Evolutionary conservation across 1,284 basidiomycete species (phyloP).

Genomic region (Ceratobasidium sp.): DNA sequence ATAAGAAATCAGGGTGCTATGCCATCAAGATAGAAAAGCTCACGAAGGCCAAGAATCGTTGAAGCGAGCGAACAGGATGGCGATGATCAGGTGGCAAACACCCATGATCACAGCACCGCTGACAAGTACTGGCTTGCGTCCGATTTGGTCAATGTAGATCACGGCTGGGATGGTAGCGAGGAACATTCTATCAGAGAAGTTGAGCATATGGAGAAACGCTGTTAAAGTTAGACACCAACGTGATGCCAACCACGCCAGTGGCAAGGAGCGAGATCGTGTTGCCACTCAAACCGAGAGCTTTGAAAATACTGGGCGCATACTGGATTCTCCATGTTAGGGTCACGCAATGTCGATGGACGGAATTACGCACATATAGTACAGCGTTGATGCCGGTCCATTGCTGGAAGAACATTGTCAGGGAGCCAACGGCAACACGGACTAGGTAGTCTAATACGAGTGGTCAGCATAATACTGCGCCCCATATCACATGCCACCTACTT

Average conservation of each 20-base stretch:
- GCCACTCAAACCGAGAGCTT: constrained; percentile 60
- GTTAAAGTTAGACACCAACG: constrained; percentile 54
- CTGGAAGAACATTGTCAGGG: constrained; percentile 78
- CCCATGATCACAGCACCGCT: constrained; percentile 77
- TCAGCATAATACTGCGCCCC: constrained; percentile 27
- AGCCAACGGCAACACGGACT: constrained; percentile 65
- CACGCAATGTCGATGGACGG: constrained; percentile 39
- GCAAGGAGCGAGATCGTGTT: constrained; percentile 71
- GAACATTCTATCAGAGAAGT: constrained; percentile 61
- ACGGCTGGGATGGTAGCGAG: constrained; percentile 76
- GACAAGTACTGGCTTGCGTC: constrained; percentile 71
- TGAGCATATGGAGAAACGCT: constrained; percentile 35
- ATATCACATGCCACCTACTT: constrained; percentile 51
- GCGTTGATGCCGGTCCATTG: constrained; percentile 59
- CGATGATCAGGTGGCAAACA: constrained; percentile 69
- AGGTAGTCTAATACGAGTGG: constrained; percentile 56
- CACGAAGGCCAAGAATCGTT: constrained; percentile 60
- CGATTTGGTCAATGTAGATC: constrained; percentile 73
- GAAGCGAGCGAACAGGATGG: constrained; percentile 64
- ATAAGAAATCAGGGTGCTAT: neutral
- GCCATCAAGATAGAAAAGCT: constrained; percentile 24
- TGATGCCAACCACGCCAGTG: constrained; percentile 83
- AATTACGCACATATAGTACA: constrained; percentile 40
- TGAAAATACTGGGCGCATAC: constrained; percentile 58
- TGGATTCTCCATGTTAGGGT: neutral